Evolutionary conservation across 805 yeast species (phyloP).

Genomic region (Myxozyma lipomycoides): DNA sequence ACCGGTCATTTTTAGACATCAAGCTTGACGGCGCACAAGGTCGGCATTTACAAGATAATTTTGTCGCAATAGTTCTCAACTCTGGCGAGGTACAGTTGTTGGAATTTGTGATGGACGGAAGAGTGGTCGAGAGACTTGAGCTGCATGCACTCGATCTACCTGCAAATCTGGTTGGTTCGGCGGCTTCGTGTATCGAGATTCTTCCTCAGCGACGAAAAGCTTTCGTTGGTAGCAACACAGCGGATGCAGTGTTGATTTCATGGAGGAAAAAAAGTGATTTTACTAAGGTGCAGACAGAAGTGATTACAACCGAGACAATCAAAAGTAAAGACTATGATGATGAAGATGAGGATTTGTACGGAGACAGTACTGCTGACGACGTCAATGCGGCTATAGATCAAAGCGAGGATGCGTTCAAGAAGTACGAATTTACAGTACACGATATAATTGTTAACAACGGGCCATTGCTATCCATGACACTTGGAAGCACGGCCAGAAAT

Average conservation of each 20-base stretch:
- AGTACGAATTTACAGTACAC: slow-evolving; percentile 43
- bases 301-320: not conserved
- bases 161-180: slow-evolving; percentile 9
- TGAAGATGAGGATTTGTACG: slow-evolving; percentile 29
- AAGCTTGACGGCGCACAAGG: slow-evolving; percentile 52
- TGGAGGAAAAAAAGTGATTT: slow-evolving; percentile 30
- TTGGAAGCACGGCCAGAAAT: slow-evolving; percentile 42
- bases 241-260: slow-evolving; percentile 53
- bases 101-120: slow-evolving; percentile 41
- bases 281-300: not conserved
- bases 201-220: slow-evolving; percentile 34
- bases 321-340: slow-evolving; percentile 28
- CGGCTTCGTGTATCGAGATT: slow-evolving; percentile 17
- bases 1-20: slow-evolving; percentile 50
- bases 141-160: slow-evolving; percentile 5
- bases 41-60: slow-evolving; percentile 37
- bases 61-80: slow-evolving; percentile 43
- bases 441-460: slow-evolving; percentile 65
- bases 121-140: slow-evolving; percentile 35
- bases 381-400: slow-evolving; percentile 15
- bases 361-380: slow-evolving; percentile 11
- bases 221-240: slow-evolving; percentile 59
- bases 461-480: slow-evolving; percentile 63
- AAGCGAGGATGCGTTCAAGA: slow-evolving; percentile 33
- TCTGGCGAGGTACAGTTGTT: slow-evolving; percentile 45